Evolutionary conservation across 306 rosid species (phyloP).

Genomic region (Carpinus viminea): DNA sequence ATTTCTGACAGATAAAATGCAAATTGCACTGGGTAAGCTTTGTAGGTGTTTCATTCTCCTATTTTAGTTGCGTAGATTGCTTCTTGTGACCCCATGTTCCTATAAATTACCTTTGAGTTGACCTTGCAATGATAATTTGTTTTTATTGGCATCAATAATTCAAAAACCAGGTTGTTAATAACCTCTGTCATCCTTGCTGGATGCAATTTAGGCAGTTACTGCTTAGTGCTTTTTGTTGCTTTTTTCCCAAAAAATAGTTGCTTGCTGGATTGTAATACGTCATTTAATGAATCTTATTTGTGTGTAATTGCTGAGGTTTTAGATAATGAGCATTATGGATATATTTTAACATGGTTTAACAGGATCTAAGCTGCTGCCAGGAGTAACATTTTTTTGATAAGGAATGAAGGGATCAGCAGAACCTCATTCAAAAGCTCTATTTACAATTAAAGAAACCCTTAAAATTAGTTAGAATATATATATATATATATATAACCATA

Average conservation of each 20-base stretch:
- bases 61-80: background rate
- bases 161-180: background rate
- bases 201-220: conserved; percentile 6
- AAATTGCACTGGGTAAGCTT: conserved; percentile 79
- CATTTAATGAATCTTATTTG: conserved; percentile 16
- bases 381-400: too few species aligned
- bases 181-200: background rate
- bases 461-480: too few species aligned
- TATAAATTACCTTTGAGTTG: background rate
- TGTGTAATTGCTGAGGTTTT: conserved; percentile 17
- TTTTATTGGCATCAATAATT: background rate
- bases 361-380: background rate
- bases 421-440: background rate
- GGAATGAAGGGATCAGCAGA: background rate
- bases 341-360: background rate
- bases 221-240: conserved; percentile 6
- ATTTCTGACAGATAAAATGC: conserved; percentile 84
- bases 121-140: background rate
- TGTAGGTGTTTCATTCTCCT: conserved; percentile 10
- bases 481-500: background rate
- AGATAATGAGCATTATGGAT: background rate
- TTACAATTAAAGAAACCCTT: background rate
- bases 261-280: conserved; percentile 3
- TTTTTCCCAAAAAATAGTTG: background rate
- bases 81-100: conserved; percentile 12